phyloP scores from a whole-genome alignment of 1,284 basidiomycete species.

The Puccinia coronata region DNA sequence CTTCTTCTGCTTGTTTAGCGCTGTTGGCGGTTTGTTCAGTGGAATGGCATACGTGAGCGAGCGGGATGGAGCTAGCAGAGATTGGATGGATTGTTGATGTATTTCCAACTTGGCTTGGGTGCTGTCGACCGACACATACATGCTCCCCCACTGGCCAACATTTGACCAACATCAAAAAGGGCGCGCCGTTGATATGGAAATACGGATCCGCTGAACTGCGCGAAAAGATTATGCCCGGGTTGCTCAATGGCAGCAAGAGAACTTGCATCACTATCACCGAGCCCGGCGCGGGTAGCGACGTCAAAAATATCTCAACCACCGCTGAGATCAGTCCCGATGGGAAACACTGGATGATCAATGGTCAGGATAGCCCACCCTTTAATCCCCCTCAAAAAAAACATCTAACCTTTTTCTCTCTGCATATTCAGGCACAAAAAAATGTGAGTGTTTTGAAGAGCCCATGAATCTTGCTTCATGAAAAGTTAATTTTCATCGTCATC shows the following conservation, averaged over 20 bases:
- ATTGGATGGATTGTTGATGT: neutral
- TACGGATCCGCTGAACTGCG: constrained; percentile 32
- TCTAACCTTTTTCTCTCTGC: neutral
- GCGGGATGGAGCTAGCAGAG: neutral
- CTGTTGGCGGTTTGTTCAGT: constrained; percentile 44
- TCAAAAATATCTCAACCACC: constrained; percentile 39
- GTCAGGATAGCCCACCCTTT: neutral
- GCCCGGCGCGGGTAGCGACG: constrained; percentile 49
- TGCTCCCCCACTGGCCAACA: neutral
- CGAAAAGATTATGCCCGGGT: constrained; percentile 14
- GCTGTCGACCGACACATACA: neutral
- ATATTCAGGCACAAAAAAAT: constrained; percentile 44
- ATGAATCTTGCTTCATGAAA: neutral
- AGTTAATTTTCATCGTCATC: neutral
- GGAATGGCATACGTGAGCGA: constrained; percentile 43
- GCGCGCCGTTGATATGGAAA: constrained; percentile 51
- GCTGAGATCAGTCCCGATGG: constrained; percentile 42
- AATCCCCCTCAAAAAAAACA: neutral
- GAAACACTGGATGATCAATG: constrained; percentile 46
- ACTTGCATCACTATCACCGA: constrained; percentile 51
- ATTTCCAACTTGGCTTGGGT: neutral
- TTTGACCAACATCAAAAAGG: neutral
- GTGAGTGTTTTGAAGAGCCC: constrained; percentile 24
- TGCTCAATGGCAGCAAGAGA: constrained; percentile 42
- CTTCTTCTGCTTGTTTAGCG: constrained; percentile 18